Evolutionary conservation across 2,329 filamentous ascomycete genomes (phyloP), one percentile per base, ranked within the genome.

Genomic region (Dactylellina leptospora): DNA sequence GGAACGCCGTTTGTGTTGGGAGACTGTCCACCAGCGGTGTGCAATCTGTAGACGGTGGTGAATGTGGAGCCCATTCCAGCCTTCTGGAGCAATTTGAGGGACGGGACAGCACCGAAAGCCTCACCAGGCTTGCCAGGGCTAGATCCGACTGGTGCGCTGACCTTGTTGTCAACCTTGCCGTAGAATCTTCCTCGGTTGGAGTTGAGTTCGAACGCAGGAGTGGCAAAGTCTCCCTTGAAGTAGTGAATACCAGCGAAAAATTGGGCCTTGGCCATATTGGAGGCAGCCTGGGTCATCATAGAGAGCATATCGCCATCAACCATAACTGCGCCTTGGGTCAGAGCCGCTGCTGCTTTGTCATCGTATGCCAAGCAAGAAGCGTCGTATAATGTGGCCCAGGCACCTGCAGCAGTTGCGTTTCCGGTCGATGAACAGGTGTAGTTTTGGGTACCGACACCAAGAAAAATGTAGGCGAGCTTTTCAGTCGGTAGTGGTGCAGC

Each of bases 361-460:
- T 85, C 82, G 2, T 60, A 20, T 42, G 89, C 84, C 4, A 89
- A 90, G 81, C 93, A 97, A 76, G 88, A 90, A 69, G 88, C 90
- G 81, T 97, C 92, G 87, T 90, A 97, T 76, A 97, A 90, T 0
- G 86, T 88, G 60, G 93, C 93, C 0, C 91, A 78, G 59, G 93
- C 93, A 74, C 93, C 93, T 53, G 83, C 80, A 16, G 88, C 83
- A 8, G 82, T 83, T 11, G 93, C 93, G 0, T 81, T 81, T 0
- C 86, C 85, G 59, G 84, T 81, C 5, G 40, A 18, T 68, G 85
- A 83, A 83, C 93, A 97, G 55, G 91, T 96, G 83, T 97, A 97
- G 84, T 97, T 97, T 82, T 97, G 88, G 5, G 90, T 95, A 71
- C 93, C 93, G 45, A 91, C 88, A 77, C 93, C 93, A 74, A 97